These are phyloP conservation scores for Auriscalpium vulgare DNA, from an alignment of 768 basidiomycete species.

Conservation along the genomic window DNA sequence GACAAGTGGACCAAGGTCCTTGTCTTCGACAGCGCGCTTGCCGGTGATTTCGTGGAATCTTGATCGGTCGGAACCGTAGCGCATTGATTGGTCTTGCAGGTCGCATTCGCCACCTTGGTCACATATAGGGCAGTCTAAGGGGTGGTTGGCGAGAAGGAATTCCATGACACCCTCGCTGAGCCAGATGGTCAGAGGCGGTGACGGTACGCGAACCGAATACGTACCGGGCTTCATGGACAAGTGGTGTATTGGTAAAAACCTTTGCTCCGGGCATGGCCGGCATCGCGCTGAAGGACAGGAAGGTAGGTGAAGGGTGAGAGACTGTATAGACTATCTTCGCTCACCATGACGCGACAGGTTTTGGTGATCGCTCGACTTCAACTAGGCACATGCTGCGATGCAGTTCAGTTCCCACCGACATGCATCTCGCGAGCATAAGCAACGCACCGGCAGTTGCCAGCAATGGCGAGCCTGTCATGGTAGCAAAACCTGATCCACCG, in stretches of 20 bases:
- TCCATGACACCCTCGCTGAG: slow-evolving; percentile 94
- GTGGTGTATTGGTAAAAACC: slow-evolving; percentile 88
- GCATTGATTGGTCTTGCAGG: slow-evolving; percentile 98
- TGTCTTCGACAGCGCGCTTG: slow-evolving; percentile 97
- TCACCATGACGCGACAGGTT: slow-evolving; percentile 91
- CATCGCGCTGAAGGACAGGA: slow-evolving; percentile 62
- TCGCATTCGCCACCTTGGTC: slow-evolving; percentile 99
- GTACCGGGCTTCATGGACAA: slow-evolving; percentile 84
- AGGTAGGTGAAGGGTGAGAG: no score
- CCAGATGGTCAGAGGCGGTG: slow-evolving; percentile 6
- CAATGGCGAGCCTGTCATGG: slow-evolving; percentile 92
- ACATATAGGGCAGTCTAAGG: slow-evolving; percentile 96
- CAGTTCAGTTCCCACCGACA: slow-evolving; percentile 1
- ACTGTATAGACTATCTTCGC: slow-evolving; percentile 5
- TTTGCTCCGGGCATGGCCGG: slow-evolving; percentile 93
- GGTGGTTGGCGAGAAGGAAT: slow-evolving; percentile 94
- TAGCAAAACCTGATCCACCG: slow-evolving; percentile 58
- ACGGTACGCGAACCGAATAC: neutral
- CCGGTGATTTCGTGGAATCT: slow-evolving; percentile 98
- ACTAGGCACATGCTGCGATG: slow-evolving; percentile 88
- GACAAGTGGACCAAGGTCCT: slow-evolving; percentile 94
- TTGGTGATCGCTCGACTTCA: slow-evolving; percentile 92
- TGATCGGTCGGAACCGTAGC: slow-evolving; percentile 94
- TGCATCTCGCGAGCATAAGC: neutral
- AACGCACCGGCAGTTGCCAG: slow-evolving; percentile 90